phyloP scores from a whole-genome alignment of 176 grass and related monocot species.

The Musa acuminata region DNA sequence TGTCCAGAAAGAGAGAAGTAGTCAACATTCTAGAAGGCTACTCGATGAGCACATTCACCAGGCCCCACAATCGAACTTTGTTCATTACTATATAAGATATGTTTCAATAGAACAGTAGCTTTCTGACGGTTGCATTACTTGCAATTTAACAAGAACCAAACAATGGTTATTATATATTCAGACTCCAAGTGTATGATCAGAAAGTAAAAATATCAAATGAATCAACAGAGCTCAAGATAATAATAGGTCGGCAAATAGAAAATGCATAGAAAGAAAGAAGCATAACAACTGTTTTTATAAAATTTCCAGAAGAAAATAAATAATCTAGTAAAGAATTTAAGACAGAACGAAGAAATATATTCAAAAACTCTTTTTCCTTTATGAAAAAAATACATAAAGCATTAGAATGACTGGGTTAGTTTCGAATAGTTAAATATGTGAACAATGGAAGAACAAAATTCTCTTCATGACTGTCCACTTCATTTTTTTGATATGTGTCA shows the following conservation, averaged over 20 bases:
- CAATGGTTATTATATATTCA: not conserved
- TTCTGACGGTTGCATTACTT: too few species aligned
- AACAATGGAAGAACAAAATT: too few species aligned
- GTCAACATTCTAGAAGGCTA: too few species aligned
- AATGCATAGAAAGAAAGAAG: not conserved
- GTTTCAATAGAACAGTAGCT: too few species aligned
- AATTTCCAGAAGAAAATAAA: not conserved
- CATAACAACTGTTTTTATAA: not conserved
- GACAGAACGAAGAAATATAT: not conserved
- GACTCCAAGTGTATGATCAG: not conserved
- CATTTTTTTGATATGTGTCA: too few species aligned
- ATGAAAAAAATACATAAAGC: not conserved
- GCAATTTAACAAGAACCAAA: not conserved
- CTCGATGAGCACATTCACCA: too few species aligned
- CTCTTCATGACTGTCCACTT: too few species aligned
- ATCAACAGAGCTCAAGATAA: not conserved
- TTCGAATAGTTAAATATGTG: too few species aligned
- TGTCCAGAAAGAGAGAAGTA: too few species aligned
- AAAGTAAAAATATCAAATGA: not conserved
- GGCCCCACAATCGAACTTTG: too few species aligned
- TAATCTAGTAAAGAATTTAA: not conserved
- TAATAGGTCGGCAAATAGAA: not conserved
- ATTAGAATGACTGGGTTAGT: not conserved
- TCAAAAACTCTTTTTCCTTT: not conserved
- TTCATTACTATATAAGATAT: too few species aligned